These are phyloP conservation scores for Oryza longistaminata DNA, from an alignment of 176 grass and related monocot species.

Conservation along the genomic window DNA sequence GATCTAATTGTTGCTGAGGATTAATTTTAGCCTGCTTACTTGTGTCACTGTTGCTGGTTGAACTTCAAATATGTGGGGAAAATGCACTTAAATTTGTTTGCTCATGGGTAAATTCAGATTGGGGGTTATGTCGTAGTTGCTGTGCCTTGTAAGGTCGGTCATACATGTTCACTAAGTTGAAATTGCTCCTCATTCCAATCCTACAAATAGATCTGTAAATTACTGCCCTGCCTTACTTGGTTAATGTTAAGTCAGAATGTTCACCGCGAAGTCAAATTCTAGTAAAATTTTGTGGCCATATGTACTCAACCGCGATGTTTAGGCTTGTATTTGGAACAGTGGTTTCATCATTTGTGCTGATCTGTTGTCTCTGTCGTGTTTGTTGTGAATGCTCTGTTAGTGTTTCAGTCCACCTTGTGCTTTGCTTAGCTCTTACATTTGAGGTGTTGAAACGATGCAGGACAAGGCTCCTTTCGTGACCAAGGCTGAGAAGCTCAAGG, in stretches of 20 bases:
- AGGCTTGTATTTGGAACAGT: too few relatives aligned
- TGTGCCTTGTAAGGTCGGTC: too few relatives aligned
- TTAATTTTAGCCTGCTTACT: neutral
- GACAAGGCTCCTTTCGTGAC: conserved; percentile 72
- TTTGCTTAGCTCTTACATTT: neutral
- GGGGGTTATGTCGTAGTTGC: neutral
- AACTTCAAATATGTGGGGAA: neutral
- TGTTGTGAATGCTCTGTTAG: neutral
- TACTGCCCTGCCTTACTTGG: neutral
- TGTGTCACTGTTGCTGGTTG: too few relatives aligned
- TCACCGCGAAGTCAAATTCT: neutral
- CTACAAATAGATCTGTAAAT: neutral
- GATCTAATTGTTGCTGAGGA: neutral
- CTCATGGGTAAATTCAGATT: neutral
- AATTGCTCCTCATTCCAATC: neutral
- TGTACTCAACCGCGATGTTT: too few relatives aligned
- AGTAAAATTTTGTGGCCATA: neutral
- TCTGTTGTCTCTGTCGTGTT: too few relatives aligned
- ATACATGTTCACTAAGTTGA: neutral
- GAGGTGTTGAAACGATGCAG: conserved; percentile 21
- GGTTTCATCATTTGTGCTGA: too few relatives aligned
- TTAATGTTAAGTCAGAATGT: neutral
- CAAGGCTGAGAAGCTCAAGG: conserved; percentile 90
- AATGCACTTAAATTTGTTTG: neutral
- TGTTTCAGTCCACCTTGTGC: neutral